These are phyloP conservation scores for Backusella australiensis DNA, from an alignment of 192 early-diverging fungal genomes.

Conservation along the genomic window DNA sequence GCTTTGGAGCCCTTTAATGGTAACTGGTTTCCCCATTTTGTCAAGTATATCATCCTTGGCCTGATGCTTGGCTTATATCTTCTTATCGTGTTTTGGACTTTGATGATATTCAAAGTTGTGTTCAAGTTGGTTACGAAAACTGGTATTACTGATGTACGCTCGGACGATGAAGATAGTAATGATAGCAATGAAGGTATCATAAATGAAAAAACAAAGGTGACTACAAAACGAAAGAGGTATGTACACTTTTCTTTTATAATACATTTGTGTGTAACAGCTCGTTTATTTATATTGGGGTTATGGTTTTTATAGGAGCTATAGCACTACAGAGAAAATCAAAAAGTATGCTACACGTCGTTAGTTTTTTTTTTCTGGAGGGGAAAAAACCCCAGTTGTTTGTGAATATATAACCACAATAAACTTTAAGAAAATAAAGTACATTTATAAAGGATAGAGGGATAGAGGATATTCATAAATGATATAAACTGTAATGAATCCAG, in stretches of 20 bases:
- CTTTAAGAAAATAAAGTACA: background rate
- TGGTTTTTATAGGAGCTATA: background rate
- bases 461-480: too few relatives aligned
- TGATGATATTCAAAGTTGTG: slow-evolving; percentile 59
- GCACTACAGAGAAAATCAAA: background rate
- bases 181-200: background rate
- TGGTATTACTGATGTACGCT: slow-evolving; percentile 62
- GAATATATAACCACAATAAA: background rate
- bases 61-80: slow-evolving; percentile 47
- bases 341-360: background rate
- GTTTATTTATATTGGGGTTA: background rate
- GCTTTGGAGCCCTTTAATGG: slow-evolving; percentile 44
- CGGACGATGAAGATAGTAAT: slow-evolving; percentile 57
- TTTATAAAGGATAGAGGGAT: too few relatives aligned
- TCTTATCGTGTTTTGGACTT: slow-evolving; percentile 68
- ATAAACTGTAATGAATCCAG: too few relatives aligned
- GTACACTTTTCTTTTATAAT: background rate
- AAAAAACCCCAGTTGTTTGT: background rate
- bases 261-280: background rate
- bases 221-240: background rate
- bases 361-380: background rate
- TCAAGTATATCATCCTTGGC: slow-evolving; percentile 40
- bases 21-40: slow-evolving; percentile 45
- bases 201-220: background rate
- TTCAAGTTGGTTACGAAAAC: slow-evolving; percentile 53